Evolutionary conservation across 1,139 yeast genomes (phyloP).

Genomic region (Debaryomyces coudertii): DNA sequence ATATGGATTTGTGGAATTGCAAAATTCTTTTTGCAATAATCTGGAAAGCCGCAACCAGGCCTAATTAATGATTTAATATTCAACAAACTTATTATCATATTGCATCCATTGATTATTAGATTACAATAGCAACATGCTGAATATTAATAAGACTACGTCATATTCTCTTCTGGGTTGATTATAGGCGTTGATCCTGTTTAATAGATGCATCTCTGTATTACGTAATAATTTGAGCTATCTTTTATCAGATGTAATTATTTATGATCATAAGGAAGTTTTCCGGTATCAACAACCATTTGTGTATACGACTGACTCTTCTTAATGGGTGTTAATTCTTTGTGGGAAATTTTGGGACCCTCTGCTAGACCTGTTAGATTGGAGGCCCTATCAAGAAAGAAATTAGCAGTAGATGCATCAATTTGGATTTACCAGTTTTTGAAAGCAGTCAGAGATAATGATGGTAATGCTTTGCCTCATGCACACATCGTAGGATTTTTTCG

Average conservation of each 20-base stretch:
- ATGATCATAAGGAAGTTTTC: not conserved
- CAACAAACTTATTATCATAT: not conserved
- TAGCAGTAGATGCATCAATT: slow-evolving; percentile 97
- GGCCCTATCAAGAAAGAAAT: slow-evolving; percentile 68
- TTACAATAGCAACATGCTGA: not conserved
- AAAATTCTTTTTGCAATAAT: slow-evolving; percentile 9
- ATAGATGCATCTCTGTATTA: not conserved
- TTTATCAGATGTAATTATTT: not conserved
- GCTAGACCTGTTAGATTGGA: slow-evolving; percentile 91
- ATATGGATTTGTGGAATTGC: slow-evolving; percentile 11
- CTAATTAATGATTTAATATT: not conserved
- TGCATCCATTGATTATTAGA: not conserved
- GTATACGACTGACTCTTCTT: not conserved
- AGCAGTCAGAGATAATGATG: slow-evolving; percentile 88
- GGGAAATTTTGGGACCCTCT: slow-evolving; percentile 91
- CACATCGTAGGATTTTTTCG: slow-evolving; percentile 95
- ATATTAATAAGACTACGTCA: no score
- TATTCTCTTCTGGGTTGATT: not conserved
- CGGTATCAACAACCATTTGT: not conserved
- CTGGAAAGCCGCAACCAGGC: slow-evolving; percentile 4
- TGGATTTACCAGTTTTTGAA: slow-evolving; percentile 98
- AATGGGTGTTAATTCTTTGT: slow-evolving; percentile 96
- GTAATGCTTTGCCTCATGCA: slow-evolving; percentile 74
- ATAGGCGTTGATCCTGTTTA: not conserved
- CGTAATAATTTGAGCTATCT: not conserved